Evolutionary conservation across 75 land plant genomes (phyloP), one percentile per base, ranked within the genome.

Genomic region (Pinus albicaulis): DNA sequence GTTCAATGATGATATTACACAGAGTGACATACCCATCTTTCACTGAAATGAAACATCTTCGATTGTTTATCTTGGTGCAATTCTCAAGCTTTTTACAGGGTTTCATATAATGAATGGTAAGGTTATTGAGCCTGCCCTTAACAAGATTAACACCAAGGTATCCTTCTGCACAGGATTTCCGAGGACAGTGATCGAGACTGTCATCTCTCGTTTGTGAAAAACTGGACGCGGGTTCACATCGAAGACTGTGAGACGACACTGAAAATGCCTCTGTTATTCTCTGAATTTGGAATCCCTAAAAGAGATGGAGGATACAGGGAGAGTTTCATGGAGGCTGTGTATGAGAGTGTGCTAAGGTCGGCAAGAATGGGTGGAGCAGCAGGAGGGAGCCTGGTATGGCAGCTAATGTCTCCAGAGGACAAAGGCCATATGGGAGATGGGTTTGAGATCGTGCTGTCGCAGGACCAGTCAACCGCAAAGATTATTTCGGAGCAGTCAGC

Each of bases 341-440:
- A 89, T 77, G 79, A 82, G 31, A 79, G 74, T 12, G 53, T 96
- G 24, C 61, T 88, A 60, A 59, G 79, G 57, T 92, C 92, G 1
- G 80, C 88, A 2, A 78, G 61, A 65, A 78, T 60, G 25, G 95
- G 95, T 22, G 97, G 97, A 19, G 82, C 90, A 41, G 95, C 88
- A 0, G 95, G 87, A n/a, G 99, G 99, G 23, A 76, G 86, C 36
- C 87, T 96, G 7, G 59, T 96, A 60, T 96, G 99, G 99, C 99
- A 96, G 78, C 81, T 96, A 5, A 82, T 93, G 71, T 44, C 48
- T 7, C 89, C 95, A 5, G 86, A 89, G 52, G 96, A 88, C 3
- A 83, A 87, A 36, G 92, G 84, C 19, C 85, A 89, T 79, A 93
- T 87, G 93, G 84, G 89, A 56, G 95, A 93, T 60, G 95, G 93